Evolutionary conservation across 2,329 filamentous ascomycete genomes (phyloP).

Genomic region (Botryotinia convoluta): DNA sequence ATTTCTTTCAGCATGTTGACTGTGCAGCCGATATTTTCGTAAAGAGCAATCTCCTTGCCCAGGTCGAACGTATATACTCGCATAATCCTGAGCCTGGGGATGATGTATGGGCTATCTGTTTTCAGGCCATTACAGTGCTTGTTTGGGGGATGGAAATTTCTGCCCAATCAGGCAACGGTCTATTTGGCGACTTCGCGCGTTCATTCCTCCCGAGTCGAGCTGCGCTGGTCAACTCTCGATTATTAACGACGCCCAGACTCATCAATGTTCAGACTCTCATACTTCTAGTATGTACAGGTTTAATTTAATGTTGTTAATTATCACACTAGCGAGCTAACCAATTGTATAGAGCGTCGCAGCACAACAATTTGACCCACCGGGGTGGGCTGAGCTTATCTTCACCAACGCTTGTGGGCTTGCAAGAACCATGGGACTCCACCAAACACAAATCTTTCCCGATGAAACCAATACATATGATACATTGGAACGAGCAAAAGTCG

Average conservation of each 20-base stretch:
- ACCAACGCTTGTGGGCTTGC: conserved; percentile 19
- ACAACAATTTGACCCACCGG: conserved; percentile 19
- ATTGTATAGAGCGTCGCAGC: conserved; percentile 16
- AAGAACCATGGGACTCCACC: conserved; percentile 16
- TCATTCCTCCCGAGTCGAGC: conserved; percentile 20
- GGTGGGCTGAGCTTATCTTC: conserved; percentile 19
- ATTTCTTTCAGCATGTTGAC: conserved; percentile 20
- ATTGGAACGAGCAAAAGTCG: conserved; percentile 18
- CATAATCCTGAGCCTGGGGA: neutral
- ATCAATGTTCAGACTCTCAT: conserved; percentile 21
- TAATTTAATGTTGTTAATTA: neutral
- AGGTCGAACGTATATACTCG: conserved; percentile 18
- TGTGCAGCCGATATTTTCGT: conserved; percentile 18
- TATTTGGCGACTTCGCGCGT: conserved; percentile 20
- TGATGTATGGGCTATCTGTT: conserved; percentile 20
- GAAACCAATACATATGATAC: conserved; percentile 4
- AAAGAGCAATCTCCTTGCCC: conserved; percentile 12
- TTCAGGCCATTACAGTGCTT: conserved; percentile 15
- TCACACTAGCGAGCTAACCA: conserved; percentile 2
- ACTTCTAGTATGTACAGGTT: conserved; percentile 16
- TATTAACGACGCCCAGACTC: conserved; percentile 17
- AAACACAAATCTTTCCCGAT: conserved; percentile 16
- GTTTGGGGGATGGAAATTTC: conserved; percentile 20
- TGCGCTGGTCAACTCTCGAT: conserved; percentile 20
- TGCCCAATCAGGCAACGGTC: conserved; percentile 3